phyloP scores from a whole-genome alignment of 345 rosid genomes.

The Corymbia maculata region DNA sequence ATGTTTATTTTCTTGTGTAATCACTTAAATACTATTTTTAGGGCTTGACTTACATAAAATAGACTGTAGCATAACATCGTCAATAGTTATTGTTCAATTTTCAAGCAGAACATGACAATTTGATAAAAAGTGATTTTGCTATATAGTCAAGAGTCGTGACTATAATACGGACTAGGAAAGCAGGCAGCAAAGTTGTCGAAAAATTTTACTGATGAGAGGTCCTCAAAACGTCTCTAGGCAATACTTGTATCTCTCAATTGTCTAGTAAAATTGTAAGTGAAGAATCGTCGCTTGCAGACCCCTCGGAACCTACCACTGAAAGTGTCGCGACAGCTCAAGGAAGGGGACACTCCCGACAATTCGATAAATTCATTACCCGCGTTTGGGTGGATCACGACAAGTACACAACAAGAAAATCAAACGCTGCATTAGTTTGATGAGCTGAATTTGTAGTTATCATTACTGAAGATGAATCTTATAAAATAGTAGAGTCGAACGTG shows the following conservation, averaged over 20 bases:
- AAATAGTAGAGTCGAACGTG: not conserved
- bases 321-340: not conserved
- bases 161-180: too few relatives aligned
- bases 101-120: not conserved
- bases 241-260: not conserved
- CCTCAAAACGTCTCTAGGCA: not conserved
- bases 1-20: not conserved
- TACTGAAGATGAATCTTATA: not conserved
- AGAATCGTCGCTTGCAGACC: not conserved
- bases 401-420: too few relatives aligned
- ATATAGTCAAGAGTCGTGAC: too few relatives aligned
- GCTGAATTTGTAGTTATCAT: not conserved
- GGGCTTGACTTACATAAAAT: not conserved
- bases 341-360: not conserved
- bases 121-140: not conserved
- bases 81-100: not conserved
- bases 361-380: not conserved
- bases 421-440: not conserved
- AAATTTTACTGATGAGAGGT: not conserved
- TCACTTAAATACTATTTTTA: not conserved
- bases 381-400: not conserved
- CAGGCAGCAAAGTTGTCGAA: too few relatives aligned
- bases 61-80: not conserved
- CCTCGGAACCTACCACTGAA: not conserved
- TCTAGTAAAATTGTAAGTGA: not conserved